phyloP scores from a whole-genome alignment of 805 yeast species.

The Candida peoriensis region DNA sequence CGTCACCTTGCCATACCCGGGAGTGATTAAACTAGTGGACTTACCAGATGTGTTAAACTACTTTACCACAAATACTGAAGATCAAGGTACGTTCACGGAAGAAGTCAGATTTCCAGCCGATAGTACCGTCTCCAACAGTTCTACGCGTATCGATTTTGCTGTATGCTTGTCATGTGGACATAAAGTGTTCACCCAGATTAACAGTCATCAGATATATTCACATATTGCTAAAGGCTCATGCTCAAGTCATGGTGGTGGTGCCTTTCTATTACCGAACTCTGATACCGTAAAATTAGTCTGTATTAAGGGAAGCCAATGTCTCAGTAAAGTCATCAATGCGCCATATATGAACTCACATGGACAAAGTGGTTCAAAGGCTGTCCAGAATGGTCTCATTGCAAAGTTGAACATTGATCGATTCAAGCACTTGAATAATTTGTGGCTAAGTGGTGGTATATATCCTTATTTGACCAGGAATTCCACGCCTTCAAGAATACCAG shows the following conservation, averaged over 20 bases:
- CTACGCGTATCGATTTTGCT: constrained; percentile 34
- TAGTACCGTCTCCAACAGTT: constrained; percentile 4
- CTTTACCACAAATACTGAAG: constrained; percentile 29
- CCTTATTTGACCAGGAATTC: constrained; percentile 37
- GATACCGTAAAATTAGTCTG: constrained; percentile 26
- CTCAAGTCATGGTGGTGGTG: constrained; percentile 26
- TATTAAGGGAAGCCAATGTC: constrained; percentile 20
- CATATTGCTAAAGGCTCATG: constrained; percentile 23
- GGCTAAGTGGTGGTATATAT: constrained; percentile 57
- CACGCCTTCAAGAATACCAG: constrained; percentile 2
- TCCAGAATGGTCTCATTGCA: constrained; percentile 52
- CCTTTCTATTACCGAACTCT: constrained; percentile 31
- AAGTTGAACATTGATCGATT: constrained; percentile 49
- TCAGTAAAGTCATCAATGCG: constrained; percentile 42
- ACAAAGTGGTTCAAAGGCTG: constrained; percentile 55
- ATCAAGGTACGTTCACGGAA: constrained; percentile 1
- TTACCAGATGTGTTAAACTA: constrained; percentile 43
- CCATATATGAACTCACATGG: constrained; percentile 77
- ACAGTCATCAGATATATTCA: constrained; percentile 27
- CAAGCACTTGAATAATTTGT: constrained; percentile 48
- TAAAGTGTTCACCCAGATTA: constrained; percentile 29
- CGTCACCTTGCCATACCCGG: constrained; percentile 38
- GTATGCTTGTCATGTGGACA: constrained; percentile 44
- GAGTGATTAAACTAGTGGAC: constrained; percentile 45
- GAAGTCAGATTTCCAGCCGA: constrained; percentile 11